These are phyloP conservation scores for Rhizoclosmatium hyalinum DNA, from an alignment of 371 early-diverging fungal genomes.

Conservation along the genomic window DNA sequence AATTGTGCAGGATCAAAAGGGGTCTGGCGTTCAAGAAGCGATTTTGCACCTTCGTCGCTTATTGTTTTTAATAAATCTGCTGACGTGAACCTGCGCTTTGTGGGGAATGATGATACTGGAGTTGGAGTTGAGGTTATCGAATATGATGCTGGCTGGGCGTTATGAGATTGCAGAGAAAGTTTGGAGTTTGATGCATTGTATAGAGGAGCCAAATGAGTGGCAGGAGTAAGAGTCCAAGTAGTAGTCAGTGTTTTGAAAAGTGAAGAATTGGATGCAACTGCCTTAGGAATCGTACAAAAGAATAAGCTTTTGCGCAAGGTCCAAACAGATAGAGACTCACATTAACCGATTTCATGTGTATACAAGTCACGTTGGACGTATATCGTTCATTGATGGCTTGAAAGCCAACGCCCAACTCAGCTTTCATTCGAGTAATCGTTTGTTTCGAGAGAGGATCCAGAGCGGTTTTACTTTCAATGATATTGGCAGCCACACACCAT, in stretches of 20 bases:
- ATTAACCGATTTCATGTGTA: conserved; percentile 32
- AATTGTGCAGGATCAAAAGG: not conserved
- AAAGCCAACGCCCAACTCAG: conserved; percentile 80
- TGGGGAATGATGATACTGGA: not conserved
- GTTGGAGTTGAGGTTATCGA: not conserved
- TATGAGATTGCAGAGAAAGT: not conserved
- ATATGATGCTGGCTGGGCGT: not conserved
- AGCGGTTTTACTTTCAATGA: conserved; percentile 49
- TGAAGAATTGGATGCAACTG: conserved; percentile 70
- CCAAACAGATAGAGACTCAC: not conserved
- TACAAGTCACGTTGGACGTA: conserved; percentile 74
- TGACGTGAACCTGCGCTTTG: not conserved
- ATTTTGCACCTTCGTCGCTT: not conserved
- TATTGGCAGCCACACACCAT: conserved; percentile 73
- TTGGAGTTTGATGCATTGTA: not conserved
- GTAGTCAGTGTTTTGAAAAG: conserved; percentile 74
- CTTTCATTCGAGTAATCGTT: conserved; percentile 52
- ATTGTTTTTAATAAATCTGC: conserved; percentile 4
- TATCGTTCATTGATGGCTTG: conserved; percentile 76
- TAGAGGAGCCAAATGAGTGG: not conserved
- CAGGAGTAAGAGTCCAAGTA: conserved; percentile 71
- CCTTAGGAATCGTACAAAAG: conserved; percentile 42
- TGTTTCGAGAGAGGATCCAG: not conserved
- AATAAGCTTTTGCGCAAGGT: not conserved
- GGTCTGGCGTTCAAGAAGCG: not conserved